Percentiles rank a stretch among this genome's conserved stretches.
These are phyloP conservation scores for Coemansia sp. DNA, from an alignment of 192 early-diverging fungal genomes.

Conservation along the genomic window DNA sequence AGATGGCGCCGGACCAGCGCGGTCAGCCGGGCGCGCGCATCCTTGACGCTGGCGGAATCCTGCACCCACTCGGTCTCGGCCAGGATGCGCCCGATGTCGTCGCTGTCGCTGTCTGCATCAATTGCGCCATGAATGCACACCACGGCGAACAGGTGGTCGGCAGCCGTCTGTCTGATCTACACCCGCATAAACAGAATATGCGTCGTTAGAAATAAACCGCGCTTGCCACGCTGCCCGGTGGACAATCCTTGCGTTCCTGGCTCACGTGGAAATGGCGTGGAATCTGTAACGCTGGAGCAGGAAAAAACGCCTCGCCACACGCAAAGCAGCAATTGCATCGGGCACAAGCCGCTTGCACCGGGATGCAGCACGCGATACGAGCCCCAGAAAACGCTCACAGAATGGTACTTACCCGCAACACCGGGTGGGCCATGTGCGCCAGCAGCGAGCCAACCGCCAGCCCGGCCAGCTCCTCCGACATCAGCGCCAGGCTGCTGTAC, in stretches of 20 bases:
- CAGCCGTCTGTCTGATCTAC: conserved; percentile 51
- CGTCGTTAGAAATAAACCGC: background rate
- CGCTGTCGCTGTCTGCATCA: conserved; percentile 10
- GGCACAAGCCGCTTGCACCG: too few relatives aligned
- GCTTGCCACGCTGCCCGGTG: background rate
- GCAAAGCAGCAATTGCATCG: too few relatives aligned
- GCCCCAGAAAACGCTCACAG: background rate
- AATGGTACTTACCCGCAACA: conserved; percentile 26
- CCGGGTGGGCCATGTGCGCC: conserved; percentile 35
- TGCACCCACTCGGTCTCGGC: conserved; percentile 39
- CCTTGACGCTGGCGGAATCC: conserved; percentile 19
- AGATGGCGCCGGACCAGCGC: conserved; percentile 10
- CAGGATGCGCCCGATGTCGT: conserved; percentile 27
- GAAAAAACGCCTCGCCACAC: too few relatives aligned
- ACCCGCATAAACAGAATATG: conserved; percentile 3
- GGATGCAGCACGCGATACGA: background rate
- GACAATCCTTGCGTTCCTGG: background rate
- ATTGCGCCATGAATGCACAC: conserved; percentile 42
- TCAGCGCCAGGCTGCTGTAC: conserved; percentile 40
- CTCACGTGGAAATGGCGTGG: conserved; percentile 5
- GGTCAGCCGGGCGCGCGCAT: conserved; percentile 15
- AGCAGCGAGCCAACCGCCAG: conserved; percentile 29
- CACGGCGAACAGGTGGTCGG: conserved; percentile 38
- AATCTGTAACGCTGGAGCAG: conserved; percentile 4
- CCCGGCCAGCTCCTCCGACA: conserved; percentile 20